These are phyloP conservation scores for Aegilops bicornis DNA, from an alignment of 176 grass and related monocot genomes.

Conservation along the genomic window DNA sequence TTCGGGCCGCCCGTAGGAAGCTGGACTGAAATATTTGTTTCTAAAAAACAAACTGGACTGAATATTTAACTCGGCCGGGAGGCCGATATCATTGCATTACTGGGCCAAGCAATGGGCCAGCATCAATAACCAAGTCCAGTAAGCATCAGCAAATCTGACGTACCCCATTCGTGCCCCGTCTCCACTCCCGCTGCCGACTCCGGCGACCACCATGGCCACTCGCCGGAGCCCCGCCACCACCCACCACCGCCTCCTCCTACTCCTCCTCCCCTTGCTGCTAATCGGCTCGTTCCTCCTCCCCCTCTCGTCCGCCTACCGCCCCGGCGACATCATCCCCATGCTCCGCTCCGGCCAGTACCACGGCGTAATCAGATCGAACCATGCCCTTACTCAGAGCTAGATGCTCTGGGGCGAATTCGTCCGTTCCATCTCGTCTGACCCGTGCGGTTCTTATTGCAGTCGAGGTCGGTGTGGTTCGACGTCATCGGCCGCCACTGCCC, in stretches of 20 bases:
- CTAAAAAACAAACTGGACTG: too few relatives aligned
- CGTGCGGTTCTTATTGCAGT: constrained; percentile 40
- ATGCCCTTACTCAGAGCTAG: neutral
- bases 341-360: constrained; percentile 90
- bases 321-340: constrained; percentile 91
- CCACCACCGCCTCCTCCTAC: neutral
- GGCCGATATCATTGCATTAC: neutral
- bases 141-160: constrained; percentile 26
- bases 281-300: constrained; percentile 23
- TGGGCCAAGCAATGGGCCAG: neutral
- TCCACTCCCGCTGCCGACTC: constrained; percentile 19
- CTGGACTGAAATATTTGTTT: too few relatives aligned
- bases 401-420: too few relatives aligned
- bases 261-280: constrained; percentile 16
- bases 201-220: constrained; percentile 58
- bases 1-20: too few relatives aligned
- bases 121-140: neutral
- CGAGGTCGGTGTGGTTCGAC: constrained; percentile 81
- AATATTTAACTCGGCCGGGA: neutral
- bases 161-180: neutral
- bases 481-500: constrained; percentile 93
- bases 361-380: constrained; percentile 44
- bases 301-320: constrained; percentile 55
- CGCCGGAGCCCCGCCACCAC: neutral
- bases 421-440: constrained; percentile 32